Evolutionary conservation across 2,329 filamentous ascomycete species (phyloP).

Genomic region (Mollisiaceae sp.): DNA sequence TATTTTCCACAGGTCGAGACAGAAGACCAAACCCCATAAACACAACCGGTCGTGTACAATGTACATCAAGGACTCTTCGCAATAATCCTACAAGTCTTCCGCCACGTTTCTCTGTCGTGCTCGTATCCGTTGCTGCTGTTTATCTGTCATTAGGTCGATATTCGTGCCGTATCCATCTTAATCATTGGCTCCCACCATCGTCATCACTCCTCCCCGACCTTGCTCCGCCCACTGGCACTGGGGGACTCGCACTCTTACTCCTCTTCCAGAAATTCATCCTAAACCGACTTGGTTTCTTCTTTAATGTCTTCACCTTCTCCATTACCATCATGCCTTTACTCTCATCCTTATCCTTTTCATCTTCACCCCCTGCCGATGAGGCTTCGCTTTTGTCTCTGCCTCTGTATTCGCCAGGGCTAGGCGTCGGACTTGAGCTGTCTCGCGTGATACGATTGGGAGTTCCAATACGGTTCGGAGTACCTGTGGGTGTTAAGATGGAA

Average conservation of each 20-base stretch:
- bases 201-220: constrained; percentile 9
- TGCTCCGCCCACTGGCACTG: constrained; percentile 21
- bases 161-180: background rate
- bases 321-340: constrained; percentile 49
- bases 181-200: constrained; percentile 11
- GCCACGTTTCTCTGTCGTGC: background rate
- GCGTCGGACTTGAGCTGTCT: constrained; percentile 15
- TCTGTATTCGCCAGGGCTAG: constrained; percentile 11
- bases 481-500: constrained; percentile 26
- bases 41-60: constrained; percentile 11
- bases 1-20: background rate
- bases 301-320: constrained; percentile 55
- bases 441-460: constrained; percentile 19
- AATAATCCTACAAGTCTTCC: constrained; percentile 11
- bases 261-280: constrained; percentile 57
- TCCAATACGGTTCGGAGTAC: constrained; percentile 15
- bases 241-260: constrained; percentile 41
- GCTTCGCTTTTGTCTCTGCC: constrained; percentile 20
- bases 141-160: background rate
- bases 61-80: constrained; percentile 6
- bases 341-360: constrained; percentile 37
- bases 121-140: background rate
- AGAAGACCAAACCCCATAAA: constrained; percentile 5
- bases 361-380: constrained; percentile 41
- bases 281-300: constrained; percentile 68